Conservation (phyloP, 169 alveolate genomes). For the Plasmodium inui region DNA sequence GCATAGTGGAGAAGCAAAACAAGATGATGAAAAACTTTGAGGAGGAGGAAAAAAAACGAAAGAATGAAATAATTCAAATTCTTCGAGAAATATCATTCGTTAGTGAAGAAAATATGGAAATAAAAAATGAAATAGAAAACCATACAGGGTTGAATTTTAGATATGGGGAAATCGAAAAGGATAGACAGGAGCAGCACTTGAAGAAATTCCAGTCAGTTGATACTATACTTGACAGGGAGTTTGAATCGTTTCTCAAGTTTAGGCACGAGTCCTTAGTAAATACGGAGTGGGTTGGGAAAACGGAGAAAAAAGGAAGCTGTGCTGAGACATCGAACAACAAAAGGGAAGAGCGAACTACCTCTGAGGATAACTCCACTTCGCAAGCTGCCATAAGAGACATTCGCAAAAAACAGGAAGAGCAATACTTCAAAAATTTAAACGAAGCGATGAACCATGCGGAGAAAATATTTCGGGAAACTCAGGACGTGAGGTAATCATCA, state of each 20-base stretch:
- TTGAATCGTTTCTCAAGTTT: constrained; percentile 38
- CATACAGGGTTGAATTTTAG: constrained; percentile 14
- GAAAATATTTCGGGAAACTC: constrained; percentile 36
- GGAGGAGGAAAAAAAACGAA: constrained; percentile 33
- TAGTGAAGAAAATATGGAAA: constrained; percentile 51
- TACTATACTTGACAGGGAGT: constrained; percentile 17
- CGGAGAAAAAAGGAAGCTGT: neutral
- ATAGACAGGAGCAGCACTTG: constrained; percentile 15
- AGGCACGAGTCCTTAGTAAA: constrained; percentile 31
- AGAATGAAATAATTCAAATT: constrained; percentile 33
- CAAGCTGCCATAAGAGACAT: constrained; percentile 1
- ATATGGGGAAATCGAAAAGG: constrained; percentile 13
- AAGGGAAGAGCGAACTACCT: neutral
- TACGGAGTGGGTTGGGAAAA: constrained; percentile 2
- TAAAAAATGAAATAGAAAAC: constrained; percentile 60
- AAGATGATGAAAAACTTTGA: constrained; percentile 42
- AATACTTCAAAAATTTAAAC: constrained; percentile 45
- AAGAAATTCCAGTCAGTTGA: constrained; percentile 30
- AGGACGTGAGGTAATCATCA: constrained; percentile 41
- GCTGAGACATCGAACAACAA: neutral
- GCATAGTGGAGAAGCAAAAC: constrained; percentile 50
- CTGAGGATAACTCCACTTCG: neutral
- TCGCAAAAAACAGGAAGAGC: constrained; percentile 23
- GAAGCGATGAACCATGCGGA: constrained; percentile 57
- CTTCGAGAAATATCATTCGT: constrained; percentile 32